Evolutionary conservation across 2,329 filamentous ascomycete genomes (phyloP).

Genomic region (Mariannaea elegans): DNA sequence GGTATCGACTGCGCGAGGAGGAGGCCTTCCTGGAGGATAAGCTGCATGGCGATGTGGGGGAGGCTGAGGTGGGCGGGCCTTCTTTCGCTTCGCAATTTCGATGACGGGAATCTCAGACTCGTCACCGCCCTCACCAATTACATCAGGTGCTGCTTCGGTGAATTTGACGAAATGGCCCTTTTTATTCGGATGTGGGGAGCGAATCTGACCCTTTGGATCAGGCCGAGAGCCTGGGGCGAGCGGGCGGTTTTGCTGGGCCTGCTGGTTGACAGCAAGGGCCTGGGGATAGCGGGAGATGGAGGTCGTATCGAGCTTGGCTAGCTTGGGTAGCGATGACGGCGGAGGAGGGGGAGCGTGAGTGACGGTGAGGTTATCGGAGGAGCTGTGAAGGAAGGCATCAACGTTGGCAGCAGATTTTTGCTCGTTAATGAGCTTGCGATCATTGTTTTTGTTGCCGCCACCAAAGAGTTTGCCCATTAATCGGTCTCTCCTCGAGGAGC

Average conservation of each 20-base stretch:
- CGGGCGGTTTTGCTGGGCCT: constrained; percentile 55
- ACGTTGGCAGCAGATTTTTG: constrained; percentile 56
- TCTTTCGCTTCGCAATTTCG: constrained; percentile 73
- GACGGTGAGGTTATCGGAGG: constrained; percentile 63
- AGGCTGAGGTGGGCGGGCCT: constrained; percentile 46
- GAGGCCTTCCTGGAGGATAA: constrained; percentile 23
- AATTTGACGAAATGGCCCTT: constrained; percentile 82
- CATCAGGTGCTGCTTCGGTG: constrained; percentile 73
- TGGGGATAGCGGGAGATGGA: constrained; percentile 65
- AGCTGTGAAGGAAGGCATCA: constrained; percentile 67
- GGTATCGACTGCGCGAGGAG: constrained; percentile 22
- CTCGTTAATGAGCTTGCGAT: constrained; percentile 46
- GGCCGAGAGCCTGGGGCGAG: constrained; percentile 47
- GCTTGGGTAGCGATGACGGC: constrained; percentile 54
- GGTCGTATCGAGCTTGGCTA: constrained; percentile 65
- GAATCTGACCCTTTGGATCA: constrained; percentile 54
- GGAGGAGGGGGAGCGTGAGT: constrained; percentile 59
- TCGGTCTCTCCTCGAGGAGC: constrained; percentile 59
- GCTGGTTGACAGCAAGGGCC: constrained; percentile 56
- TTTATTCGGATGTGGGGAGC: constrained; percentile 58
- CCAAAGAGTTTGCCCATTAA: constrained; percentile 72
- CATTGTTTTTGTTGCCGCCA: constrained; percentile 45
- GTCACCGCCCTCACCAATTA: constrained; percentile 93
- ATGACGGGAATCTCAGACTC: constrained; percentile 77
- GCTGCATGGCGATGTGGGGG: constrained; percentile 35